These are phyloP conservation scores for Podila verticillata DNA, from an alignment of 192 early-diverging fungal genomes.

Conservation along the genomic window DNA sequence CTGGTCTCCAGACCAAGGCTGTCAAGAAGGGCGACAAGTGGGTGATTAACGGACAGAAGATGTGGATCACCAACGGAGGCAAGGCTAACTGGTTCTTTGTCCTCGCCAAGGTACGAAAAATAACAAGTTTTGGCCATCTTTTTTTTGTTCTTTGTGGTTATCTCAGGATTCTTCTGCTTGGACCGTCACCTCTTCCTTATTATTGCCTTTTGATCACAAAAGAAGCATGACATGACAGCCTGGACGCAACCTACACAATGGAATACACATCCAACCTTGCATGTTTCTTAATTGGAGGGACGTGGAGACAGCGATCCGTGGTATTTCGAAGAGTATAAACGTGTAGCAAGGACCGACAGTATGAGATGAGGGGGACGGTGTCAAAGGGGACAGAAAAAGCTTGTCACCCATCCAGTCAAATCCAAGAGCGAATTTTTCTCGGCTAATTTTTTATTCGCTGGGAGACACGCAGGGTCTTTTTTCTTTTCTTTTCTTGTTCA, in stretches of 20 bases:
- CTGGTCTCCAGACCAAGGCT: conserved; percentile 74
- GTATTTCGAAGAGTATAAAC: not conserved
- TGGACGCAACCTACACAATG: no score
- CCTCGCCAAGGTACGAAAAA: conserved; percentile 69
- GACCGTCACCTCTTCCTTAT: not conserved
- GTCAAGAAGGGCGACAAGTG: conserved; percentile 83
- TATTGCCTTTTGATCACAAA: not conserved
- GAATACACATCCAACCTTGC: no score
- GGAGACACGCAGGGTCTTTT: no score
- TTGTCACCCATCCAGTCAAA: conserved; percentile 28
- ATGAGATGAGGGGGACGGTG: no score
- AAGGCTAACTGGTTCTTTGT: conserved; percentile 99
- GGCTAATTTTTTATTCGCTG: conserved; percentile 23
- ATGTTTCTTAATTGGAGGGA: no score
- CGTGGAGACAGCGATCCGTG: no score
- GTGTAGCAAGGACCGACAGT: conserved; percentile 1
- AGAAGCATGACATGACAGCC: no score
- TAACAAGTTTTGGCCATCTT: not conserved
- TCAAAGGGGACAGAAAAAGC: no score
- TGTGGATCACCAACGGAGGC: conserved; percentile 98
- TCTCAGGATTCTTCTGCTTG: not conserved
- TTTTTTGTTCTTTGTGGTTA: not conserved
- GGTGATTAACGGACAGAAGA: conserved; percentile 90
- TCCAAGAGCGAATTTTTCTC: conserved; percentile 32
- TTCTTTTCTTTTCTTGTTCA: not conserved